Percentiles rank a stretch among this genome's conserved stretches.
These are phyloP conservation scores for Protostelium mycophagum DNA, from an alignment of 78 protist species.

Conservation along the genomic window DNA sequence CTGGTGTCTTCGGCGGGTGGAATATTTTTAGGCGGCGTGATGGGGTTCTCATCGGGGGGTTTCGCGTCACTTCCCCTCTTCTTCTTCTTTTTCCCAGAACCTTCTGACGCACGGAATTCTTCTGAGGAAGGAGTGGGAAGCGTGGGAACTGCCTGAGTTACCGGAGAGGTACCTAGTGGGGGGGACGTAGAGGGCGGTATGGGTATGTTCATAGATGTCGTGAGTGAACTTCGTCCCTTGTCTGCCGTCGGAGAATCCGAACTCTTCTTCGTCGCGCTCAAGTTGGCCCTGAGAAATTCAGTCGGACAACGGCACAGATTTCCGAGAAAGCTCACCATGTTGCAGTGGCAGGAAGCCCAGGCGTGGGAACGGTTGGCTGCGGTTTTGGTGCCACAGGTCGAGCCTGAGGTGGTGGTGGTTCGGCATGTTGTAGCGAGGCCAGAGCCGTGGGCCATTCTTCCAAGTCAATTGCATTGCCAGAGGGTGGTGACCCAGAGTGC, in stretches of 20 bases:
- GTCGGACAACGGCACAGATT: too few species aligned
- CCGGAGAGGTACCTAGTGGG: background rate
- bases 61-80: background rate
- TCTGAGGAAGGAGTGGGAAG: background rate
- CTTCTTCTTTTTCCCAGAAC: background rate
- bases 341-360: background rate
- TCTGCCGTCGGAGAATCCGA: background rate
- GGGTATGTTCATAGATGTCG: background rate
- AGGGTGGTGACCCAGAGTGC: background rate
- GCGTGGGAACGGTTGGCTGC: background rate
- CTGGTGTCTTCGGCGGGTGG: background rate
- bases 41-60: background rate
- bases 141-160: background rate
- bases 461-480: background rate
- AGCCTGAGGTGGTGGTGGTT: background rate
- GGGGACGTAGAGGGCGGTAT: background rate
- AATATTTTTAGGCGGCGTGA: background rate
- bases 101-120: background rate
- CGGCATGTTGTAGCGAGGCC: background rate
- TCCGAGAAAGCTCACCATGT: background rate
- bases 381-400: background rate
- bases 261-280: background rate
- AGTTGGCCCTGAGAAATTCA: background rate
- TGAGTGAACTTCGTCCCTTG: background rate
- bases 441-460: slow-evolving; percentile 1